A percentile compares a stretch with the other conserved stretches of the same genome.
Conservation (phyloP, 225 moss, liverwort and hornwort genomes). For the Ulota crispa region DNA sequence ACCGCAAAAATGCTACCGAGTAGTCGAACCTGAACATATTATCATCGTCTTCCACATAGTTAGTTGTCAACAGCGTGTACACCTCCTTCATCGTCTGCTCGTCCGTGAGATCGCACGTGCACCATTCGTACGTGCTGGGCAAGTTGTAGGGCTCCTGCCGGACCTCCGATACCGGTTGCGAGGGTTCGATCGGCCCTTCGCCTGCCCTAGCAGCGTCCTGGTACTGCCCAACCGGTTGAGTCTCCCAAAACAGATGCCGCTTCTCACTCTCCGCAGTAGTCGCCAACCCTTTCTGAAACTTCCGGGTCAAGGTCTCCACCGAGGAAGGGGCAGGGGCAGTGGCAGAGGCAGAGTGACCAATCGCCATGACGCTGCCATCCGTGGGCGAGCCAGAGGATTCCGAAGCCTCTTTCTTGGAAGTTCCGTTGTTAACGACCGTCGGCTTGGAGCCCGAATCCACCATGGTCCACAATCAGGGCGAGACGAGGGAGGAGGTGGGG, state of each 20-base stretch:
- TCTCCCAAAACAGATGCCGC: conserved; percentile 94
- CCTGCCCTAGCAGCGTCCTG: conserved; percentile 51
- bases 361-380: conserved; percentile 45
- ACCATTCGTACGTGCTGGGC: conserved; percentile 92
- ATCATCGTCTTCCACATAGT: conserved; percentile 97
- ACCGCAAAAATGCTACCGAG: conserved; percentile 84
- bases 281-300: conserved; percentile 55
- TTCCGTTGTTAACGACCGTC: conserved; percentile 23
- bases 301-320: conserved; percentile 59
- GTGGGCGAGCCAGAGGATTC: conserved; percentile 24
- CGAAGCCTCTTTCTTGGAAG: conserved; percentile 1
- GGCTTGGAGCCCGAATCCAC: conserved; percentile 39
- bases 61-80: conserved; percentile 80
- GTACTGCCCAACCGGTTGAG: conserved; percentile 87
- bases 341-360: conserved; percentile 15
- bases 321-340: background rate
- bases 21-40: conserved; percentile 99
- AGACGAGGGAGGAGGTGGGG: background rate
- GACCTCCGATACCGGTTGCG: conserved; percentile 69
- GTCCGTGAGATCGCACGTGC: conserved; percentile 82
- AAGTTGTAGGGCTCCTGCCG: conserved; percentile 90
- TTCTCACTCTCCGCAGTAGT: conserved; percentile 65
- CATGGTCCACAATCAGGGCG: conserved; percentile 26
- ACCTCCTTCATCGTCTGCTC: conserved; percentile 90
- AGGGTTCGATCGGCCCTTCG: conserved; percentile 77